Evolutionary conservation across 345 rosid species (phyloP), one percentile per base, ranked within the genome.

Genomic region (Nasturtium officinale): DNA sequence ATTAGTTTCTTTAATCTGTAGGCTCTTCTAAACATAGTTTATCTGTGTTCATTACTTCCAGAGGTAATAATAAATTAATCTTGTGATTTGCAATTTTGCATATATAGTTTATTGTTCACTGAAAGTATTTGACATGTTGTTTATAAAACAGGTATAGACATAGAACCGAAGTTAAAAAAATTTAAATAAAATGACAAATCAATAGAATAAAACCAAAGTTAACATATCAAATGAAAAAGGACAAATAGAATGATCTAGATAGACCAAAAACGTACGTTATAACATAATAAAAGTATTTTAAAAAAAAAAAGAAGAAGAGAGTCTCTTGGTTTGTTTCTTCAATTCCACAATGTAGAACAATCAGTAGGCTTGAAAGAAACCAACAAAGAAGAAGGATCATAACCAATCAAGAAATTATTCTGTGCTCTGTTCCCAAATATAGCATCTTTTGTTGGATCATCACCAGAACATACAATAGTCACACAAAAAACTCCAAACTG

Each of bases 391-490:
- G 25, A 29, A 40, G 35, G 21, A 53, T 72, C 76, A 63, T 72
- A 72, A 20, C 76, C 70, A 5, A 72, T 55, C 76, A 51, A 52
- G 3, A 18, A 61, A 62, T 61, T 62, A 32, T 26, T 17, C 45
- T 72, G 69, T 38, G 69, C 76, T 61, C 61, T 51, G 43, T 72
- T 72, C 10, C 76, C 69, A 53, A 61, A 72, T 10, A 9, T 4
- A 26, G 69, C 69, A 28, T 13, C 5, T 13, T 33, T 1, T 11
- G 20, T 33, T 10, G 10, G 10, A 33, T 2, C n/a, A 12, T 12
- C 16, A 40, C 0, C 26, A 42, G 2, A 18, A 63, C 77, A 62
- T 40, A 23, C 3, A 45, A 42, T 43, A 20, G 25, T 10, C 25
- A 60, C 2, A 60, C 48, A 60, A 23, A 38, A 21, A 0, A 21